phyloP scores from a whole-genome alignment of 2,329 filamentous ascomycete species.

The Hypoxylon sp. region DNA sequence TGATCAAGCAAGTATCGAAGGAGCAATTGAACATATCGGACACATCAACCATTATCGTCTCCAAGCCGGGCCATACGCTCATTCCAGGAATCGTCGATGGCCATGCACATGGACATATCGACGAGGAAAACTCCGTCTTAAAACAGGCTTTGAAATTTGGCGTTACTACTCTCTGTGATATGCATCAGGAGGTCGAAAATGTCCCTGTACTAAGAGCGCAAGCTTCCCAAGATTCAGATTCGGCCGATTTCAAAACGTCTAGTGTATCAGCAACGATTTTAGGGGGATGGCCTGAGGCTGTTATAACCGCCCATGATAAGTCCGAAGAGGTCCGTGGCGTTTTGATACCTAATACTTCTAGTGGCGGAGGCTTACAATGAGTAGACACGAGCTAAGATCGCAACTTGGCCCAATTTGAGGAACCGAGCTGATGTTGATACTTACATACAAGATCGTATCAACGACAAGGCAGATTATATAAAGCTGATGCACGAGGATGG shows the following conservation, averaged over 20 bases:
- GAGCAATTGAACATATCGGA: slow-evolving; percentile 36
- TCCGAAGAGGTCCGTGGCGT: slow-evolving; percentile 27
- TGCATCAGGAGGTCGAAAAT: slow-evolving; percentile 60
- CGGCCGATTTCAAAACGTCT: slow-evolving; percentile 65
- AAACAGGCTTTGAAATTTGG: slow-evolving; percentile 64
- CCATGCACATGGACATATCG: slow-evolving; percentile 62
- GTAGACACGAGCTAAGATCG: slow-evolving; percentile 52
- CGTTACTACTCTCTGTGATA: slow-evolving; percentile 66
- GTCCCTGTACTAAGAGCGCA: slow-evolving; percentile 51
- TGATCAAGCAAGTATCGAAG: slow-evolving; percentile 54
- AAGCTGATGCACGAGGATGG: slow-evolving; percentile 68
- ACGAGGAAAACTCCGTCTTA: slow-evolving; percentile 55
- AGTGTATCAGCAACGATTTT: slow-evolving; percentile 65
- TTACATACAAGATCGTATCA: slow-evolving; percentile 59
- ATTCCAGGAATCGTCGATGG: slow-evolving; percentile 67
- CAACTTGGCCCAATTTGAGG: slow-evolving; percentile 61
- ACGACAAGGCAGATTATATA: slow-evolving; percentile 63
- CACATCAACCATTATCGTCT: slow-evolving; percentile 51
- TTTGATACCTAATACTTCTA: not conserved
- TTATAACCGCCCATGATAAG: slow-evolving; percentile 29
- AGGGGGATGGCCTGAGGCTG: slow-evolving; percentile 63
- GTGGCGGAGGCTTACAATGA: slow-evolving; percentile 1
- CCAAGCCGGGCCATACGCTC: slow-evolving; percentile 63
- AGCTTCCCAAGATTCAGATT: slow-evolving; percentile 54
- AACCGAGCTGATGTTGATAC: slow-evolving; percentile 58